phyloP scores from a whole-genome alignment of 2,329 filamentous ascomycete species.

The Pseudocercospora musae region DNA sequence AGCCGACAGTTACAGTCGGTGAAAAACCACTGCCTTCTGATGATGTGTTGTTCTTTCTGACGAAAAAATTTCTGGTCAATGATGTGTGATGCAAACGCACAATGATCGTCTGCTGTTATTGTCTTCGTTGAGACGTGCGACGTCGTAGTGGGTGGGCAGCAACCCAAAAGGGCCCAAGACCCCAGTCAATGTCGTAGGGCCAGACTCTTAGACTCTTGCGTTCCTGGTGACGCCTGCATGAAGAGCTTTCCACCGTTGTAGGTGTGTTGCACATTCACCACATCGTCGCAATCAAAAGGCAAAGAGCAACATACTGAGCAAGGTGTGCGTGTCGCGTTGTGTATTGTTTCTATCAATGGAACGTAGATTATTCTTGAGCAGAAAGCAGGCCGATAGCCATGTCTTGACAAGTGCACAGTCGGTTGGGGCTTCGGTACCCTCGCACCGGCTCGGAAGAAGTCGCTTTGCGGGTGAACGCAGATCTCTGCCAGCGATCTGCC shows the following conservation, averaged over 20 bases:
- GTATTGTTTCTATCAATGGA: neutral
- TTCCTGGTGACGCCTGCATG: neutral
- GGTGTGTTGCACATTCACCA: neutral
- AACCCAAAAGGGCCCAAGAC: neutral
- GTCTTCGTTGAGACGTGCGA: conserved; percentile 3
- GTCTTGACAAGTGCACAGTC: neutral
- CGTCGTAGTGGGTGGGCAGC: neutral
- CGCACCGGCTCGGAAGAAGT: neutral
- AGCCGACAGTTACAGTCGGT: neutral
- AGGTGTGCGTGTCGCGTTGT: neutral
- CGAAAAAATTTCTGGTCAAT: neutral
- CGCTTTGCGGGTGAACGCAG: neutral
- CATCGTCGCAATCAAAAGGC: neutral
- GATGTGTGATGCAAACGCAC: neutral
- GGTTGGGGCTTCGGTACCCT: neutral
- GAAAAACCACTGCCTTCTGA: neutral
- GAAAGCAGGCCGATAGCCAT: neutral
- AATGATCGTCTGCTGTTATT: neutral
- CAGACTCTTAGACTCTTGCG: neutral
- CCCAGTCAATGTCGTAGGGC: neutral
- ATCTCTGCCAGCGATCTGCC: neutral
- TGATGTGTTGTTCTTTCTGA: neutral
- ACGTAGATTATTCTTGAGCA: neutral
- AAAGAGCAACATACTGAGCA: neutral
- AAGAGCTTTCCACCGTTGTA: neutral